These are phyloP conservation scores for Gamarada debralockiae DNA, from an alignment of 495 filamentous ascomycete species.

Conservation along the genomic window DNA sequence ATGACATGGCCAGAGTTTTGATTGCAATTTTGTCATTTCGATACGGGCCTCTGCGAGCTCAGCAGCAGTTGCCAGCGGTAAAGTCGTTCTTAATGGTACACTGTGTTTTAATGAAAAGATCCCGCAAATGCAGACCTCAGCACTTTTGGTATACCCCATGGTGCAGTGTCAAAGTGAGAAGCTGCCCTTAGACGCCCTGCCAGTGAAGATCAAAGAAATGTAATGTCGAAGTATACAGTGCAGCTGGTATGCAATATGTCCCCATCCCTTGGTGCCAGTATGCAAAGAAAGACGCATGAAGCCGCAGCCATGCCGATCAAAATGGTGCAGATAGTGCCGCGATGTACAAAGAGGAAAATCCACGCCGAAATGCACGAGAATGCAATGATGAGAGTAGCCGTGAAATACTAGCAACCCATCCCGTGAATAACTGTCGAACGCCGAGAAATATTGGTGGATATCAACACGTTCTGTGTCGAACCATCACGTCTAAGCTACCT, in stretches of 20 bases:
- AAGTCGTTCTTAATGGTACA: conserved; percentile 8
- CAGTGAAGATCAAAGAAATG: conserved; percentile 12
- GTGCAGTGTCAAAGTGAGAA: background rate
- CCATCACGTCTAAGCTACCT: conserved; percentile 4
- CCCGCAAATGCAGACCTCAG: conserved; percentile 7
- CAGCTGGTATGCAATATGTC: conserved; percentile 16
- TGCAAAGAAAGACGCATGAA: conserved; percentile 11
- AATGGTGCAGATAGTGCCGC: background rate
- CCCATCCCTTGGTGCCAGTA: conserved; percentile 11
- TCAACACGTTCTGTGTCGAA: background rate
- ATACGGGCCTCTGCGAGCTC: background rate
- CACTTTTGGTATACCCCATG: conserved; percentile 9
- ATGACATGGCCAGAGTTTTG: too few species aligned
- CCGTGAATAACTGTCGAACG: too few species aligned
- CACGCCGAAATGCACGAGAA: background rate
- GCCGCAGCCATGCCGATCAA: conserved; percentile 1
- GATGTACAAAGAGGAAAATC: background rate
- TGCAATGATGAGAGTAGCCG: background rate
- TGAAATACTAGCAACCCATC: too few species aligned
- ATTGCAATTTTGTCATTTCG: too few species aligned
- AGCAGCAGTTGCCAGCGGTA: conserved; percentile 1
- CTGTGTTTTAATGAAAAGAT: background rate
- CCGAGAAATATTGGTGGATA: too few species aligned
- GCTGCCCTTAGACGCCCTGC: conserved; percentile 16
- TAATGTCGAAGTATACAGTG: conserved; percentile 16